phyloP scores from a whole-genome alignment of 345 rosid genomes.

The Tarenaya hassleriana region DNA sequence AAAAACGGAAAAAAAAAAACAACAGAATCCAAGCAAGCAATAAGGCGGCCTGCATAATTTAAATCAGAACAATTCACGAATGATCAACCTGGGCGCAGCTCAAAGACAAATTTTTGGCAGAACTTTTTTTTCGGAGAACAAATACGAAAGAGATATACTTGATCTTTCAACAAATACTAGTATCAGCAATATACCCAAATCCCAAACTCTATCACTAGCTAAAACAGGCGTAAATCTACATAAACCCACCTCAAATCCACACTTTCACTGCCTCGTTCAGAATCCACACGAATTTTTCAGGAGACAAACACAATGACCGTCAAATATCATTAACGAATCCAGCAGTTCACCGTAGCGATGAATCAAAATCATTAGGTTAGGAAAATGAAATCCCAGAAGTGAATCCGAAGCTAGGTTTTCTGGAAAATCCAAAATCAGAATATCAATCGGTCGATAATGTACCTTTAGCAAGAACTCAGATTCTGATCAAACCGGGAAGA shows the following conservation, averaged over 20 bases:
- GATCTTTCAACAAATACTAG: conserved; percentile 2
- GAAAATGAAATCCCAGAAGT: too few species aligned
- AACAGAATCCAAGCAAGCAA: conserved; percentile 9
- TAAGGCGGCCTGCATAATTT: not conserved
- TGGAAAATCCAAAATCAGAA: too few species aligned
- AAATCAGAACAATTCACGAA: conserved; percentile 21
- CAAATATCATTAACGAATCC: conserved; percentile 20
- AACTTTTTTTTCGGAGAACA: not conserved
- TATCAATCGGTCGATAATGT: too few species aligned
- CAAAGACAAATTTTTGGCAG: not conserved
- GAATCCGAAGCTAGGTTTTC: too few species aligned
- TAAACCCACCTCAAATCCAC: conserved; percentile 21
- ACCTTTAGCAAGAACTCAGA: too few species aligned
- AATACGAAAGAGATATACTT: not conserved
- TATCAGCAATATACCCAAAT: conserved; percentile 13
- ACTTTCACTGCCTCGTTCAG: conserved; percentile 14
- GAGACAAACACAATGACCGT: conserved; percentile 13
- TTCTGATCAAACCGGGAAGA: too few species aligned
- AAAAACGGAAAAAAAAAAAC: not conserved
- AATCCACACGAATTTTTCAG: conserved; percentile 12
- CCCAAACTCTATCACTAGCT: conserved; percentile 12
- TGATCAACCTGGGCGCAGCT: not conserved
- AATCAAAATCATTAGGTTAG: conserved; percentile 8
- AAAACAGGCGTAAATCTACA: conserved; percentile 1
- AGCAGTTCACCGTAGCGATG: conserved; percentile 8